Percentiles rank a stretch among this genome's conserved stretches.
Conservation (phyloP, 495 filamentous ascomycete genomes). For the Aspergillus bridgeri region DNA sequence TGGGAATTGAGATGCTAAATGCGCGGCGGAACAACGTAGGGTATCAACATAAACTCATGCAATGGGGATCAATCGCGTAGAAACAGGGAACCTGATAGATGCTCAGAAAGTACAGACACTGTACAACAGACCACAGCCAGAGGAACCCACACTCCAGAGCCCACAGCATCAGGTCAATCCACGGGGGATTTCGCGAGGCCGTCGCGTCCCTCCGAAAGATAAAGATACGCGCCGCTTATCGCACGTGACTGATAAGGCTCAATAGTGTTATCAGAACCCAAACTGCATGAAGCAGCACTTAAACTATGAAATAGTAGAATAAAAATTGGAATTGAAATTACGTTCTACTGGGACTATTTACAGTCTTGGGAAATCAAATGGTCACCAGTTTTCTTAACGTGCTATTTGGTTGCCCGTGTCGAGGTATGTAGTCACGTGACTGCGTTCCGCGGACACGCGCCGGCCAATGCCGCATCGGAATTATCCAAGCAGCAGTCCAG, state of each 20-base stretch:
- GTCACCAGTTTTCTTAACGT: no score
- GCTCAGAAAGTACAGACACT: conserved; percentile 32
- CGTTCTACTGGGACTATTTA: no score
- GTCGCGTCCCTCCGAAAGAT: conserved; percentile 4
- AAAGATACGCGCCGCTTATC: conserved; percentile 24
- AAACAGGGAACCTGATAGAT: conserved; percentile 15
- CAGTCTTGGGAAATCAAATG: no score
- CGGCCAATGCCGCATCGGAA: conserved; percentile 9
- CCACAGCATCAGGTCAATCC: neutral
- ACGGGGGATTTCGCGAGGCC: neutral
- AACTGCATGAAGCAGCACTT: neutral
- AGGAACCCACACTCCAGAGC: neutral
- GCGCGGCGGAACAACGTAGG: conserved; percentile 21
- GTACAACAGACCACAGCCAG: neutral
- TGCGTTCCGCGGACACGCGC: conserved; percentile 17
- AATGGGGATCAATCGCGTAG: conserved; percentile 20
- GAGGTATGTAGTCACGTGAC: conserved; percentile 20
- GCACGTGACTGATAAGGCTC: conserved; percentile 33
- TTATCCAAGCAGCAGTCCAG: conserved; percentile 8
- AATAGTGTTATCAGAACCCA: neutral
- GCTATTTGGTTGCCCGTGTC: no score
- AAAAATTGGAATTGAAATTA: no score
- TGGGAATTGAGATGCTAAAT: conserved; percentile 23
- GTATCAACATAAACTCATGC: conserved; percentile 20
- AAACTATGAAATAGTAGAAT: neutral